Evolutionary conservation across 345 rosid species (phyloP), one percentile per base, ranked within the genome.

Genomic region (Noccaea caerulescens): DNA sequence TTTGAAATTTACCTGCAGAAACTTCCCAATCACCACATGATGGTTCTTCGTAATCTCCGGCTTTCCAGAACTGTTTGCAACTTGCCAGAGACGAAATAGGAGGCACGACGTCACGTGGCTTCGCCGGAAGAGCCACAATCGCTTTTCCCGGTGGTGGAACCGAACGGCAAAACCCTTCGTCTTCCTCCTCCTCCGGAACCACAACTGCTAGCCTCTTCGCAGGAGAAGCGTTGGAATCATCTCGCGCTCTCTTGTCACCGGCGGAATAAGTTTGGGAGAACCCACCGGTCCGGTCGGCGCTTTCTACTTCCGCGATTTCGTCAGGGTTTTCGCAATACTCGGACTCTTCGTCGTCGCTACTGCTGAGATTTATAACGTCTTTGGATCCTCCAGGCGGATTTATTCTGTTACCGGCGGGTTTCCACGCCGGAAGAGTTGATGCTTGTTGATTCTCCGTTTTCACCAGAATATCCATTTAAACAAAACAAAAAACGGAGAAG

Each of bases 41-140:
- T 6, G 75, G 45, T 41, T 86, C 97, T 44, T 85, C 92, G 32
- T 83, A 90, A 56, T 93, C 98, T 49, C 96, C 98, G n/a, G 98
- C 98, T 77, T 87, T 93, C 97, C 97, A 93, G 55, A 93, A 93
- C 73, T 88, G 93, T 76, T 73, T 88, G 47, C 80, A 79, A 59
- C 8, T 27, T 3, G 3, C 5, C 46, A n/a, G 1, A 13, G 36
- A 5, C 6, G 52, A 42, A 12, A 49, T 16, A 25, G 54, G 1
- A 2, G 73, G 57, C 33, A 61, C 73, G 23, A 30, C 41, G 64
- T 14, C 53, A 25, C 23, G 44, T 13, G 55, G 52, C 23, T 37
- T 37, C 33, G 43, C 71, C 3, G 64, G 36, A 11, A 20, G 23
- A 20, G 71, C 70, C 8, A 63, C 30, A 10, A 44, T 51, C 11